phyloP scores from a whole-genome alignment of 768 basidiomycete genomes.

The Collybia nuda region DNA sequence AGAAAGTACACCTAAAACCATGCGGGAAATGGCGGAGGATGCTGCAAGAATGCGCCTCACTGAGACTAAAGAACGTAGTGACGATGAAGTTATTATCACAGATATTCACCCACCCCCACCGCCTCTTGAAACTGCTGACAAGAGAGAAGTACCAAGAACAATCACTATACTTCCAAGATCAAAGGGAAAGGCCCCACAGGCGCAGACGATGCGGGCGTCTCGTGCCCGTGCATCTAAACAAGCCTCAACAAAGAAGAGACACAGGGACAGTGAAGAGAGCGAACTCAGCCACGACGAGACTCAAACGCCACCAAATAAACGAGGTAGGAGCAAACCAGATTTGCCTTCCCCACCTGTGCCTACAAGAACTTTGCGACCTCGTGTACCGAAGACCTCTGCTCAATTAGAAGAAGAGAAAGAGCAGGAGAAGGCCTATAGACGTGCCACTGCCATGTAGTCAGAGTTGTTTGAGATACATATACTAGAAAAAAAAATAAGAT shows the following conservation, averaged over 20 bases:
- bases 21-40: constrained; percentile 64
- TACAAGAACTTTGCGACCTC: constrained; percentile 59
- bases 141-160: constrained; percentile 1
- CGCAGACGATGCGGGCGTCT: neutral
- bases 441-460: constrained; percentile 25
- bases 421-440: constrained; percentile 48
- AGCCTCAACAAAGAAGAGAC: constrained; percentile 13
- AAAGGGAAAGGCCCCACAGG: no score
- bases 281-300: constrained; percentile 12
- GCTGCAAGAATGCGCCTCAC: constrained; percentile 19
- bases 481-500: no score
- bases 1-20: constrained; percentile 47
- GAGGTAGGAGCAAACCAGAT: constrained; percentile 15
- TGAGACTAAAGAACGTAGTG: neutral
- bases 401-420: constrained; percentile 48
- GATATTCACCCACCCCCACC: constrained; percentile 4
- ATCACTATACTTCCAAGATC: constrained; percentile 1
- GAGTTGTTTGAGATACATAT: no score
- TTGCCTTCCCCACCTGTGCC: constrained; percentile 21
- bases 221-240: constrained; percentile 4
- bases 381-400: constrained; percentile 51
- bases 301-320: constrained; percentile 31
- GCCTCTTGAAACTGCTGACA: neutral
- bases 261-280: constrained; percentile 15
- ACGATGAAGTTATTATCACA: constrained; percentile 7